Conservation (phyloP, 768 basidiomycete species). For the Punctularia strigosozonata region DNA sequence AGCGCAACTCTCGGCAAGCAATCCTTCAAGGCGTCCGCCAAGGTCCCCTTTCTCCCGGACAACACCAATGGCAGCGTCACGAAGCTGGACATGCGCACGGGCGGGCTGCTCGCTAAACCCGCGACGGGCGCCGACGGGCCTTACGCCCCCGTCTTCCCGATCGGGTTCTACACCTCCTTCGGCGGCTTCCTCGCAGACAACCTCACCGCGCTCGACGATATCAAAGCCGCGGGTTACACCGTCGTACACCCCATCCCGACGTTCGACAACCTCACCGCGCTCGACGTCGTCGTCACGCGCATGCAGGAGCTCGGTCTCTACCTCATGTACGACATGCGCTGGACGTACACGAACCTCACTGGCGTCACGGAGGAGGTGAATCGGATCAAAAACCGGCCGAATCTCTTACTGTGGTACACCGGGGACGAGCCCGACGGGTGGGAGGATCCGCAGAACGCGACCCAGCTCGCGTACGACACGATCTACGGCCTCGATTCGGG, state of each 20-base stretch:
- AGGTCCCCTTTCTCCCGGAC: constrained; percentile 29
- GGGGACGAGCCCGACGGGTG: constrained; percentile 62
- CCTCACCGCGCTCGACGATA: constrained; percentile 36
- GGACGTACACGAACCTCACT: constrained; percentile 53
- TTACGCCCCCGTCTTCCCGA: constrained; percentile 34
- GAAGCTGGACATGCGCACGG: constrained; percentile 36
- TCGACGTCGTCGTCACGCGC: constrained; percentile 48
- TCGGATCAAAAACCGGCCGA: constrained; percentile 50
- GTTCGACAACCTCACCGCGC: constrained; percentile 45
- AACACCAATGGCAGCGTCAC: constrained; percentile 27
- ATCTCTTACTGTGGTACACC: constrained; percentile 65
- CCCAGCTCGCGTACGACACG: constrained; percentile 30
- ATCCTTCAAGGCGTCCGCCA: constrained; percentile 18
- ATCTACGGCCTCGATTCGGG: constrained; percentile 37
- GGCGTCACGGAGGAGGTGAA: constrained; percentile 60
- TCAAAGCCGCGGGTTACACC: constrained; percentile 45
- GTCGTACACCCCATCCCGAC: constrained; percentile 51
- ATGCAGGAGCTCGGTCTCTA: constrained; percentile 65
- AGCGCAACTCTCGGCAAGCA: constrained; percentile 19
- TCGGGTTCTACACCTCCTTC: constrained; percentile 65
- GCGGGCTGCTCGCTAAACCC: constrained; percentile 28
- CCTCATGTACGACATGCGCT: constrained; percentile 79
- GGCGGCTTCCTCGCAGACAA: constrained; percentile 41
- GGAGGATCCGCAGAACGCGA: constrained; percentile 46
- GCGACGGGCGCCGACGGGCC: constrained; percentile 9